These are phyloP conservation scores for Chlorella variabilis DNA, from an alignment of 163 green algal genomes.

Conservation along the genomic window DNA sequence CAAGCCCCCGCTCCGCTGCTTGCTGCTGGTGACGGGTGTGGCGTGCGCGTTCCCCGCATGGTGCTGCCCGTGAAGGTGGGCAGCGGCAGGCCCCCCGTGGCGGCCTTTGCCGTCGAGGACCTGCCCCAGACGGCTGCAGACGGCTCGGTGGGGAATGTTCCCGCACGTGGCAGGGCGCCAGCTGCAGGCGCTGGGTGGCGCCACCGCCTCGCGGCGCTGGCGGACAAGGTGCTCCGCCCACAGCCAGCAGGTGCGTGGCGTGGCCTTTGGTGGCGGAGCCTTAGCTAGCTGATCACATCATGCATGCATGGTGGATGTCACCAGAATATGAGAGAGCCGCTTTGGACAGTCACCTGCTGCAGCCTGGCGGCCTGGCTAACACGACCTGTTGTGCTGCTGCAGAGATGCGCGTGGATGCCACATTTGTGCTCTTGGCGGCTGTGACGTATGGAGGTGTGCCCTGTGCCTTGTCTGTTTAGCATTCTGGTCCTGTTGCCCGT, in stretches of 20 bases:
- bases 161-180: too few relatives aligned
- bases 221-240: background rate
- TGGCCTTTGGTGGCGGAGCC: too few relatives aligned
- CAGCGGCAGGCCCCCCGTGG: background rate
- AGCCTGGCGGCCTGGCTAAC: too few relatives aligned
- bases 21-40: background rate
- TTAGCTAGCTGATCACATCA: too few relatives aligned
- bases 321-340: too few relatives aligned
- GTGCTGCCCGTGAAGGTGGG: background rate
- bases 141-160: background rate
- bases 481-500: background rate
- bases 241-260: background rate
- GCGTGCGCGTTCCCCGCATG: background rate
- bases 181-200: too few relatives aligned
- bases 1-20: too few relatives aligned
- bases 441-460: constrained; percentile 39
- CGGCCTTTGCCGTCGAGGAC: background rate
- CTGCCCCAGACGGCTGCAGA: background rate
- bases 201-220: background rate
- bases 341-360: too few relatives aligned
- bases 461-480: background rate
- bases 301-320: too few relatives aligned
- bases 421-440: constrained; percentile 27
- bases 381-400: background rate
- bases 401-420: background rate